These are phyloP conservation scores for Podospora fimiseda DNA, from an alignment of 495 filamentous ascomycete genomes.

Conservation along the genomic window DNA sequence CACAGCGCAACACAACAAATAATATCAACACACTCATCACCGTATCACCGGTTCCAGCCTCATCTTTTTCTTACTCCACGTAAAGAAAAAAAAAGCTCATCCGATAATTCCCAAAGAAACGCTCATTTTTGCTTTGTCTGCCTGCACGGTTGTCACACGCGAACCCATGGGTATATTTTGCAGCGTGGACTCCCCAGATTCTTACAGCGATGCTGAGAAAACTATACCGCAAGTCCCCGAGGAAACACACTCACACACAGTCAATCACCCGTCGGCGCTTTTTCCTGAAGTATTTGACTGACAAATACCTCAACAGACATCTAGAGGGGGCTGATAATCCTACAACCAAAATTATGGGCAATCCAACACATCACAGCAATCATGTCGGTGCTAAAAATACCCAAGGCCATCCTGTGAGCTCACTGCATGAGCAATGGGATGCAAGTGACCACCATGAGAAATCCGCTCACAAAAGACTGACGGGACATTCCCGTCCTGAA, in stretches of 20 bases:
- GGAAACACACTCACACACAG: constrained; percentile 10
- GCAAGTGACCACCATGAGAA: neutral
- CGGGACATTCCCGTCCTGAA: neutral
- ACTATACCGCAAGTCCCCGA: constrained; percentile 5
- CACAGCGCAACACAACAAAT: neutral
- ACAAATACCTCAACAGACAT: constrained; percentile 7
- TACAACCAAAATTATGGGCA: neutral
- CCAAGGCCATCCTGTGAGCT: neutral
- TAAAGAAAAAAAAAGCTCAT: no score
- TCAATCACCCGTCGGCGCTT: constrained; percentile 6
- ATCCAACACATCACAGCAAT: neutral
- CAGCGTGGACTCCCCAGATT: constrained; percentile 5
- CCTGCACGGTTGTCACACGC: neutral
- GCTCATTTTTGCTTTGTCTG: neutral
- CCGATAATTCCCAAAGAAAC: no score
- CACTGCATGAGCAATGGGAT: neutral
- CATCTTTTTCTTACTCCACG: neutral
- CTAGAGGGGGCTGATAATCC: neutral
- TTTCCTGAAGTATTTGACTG: constrained; percentile 2
- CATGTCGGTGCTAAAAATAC: neutral
- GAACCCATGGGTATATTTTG: constrained; percentile 5
- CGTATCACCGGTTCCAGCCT: neutral
- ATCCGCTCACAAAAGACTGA: neutral
- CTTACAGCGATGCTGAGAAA: constrained; percentile 6
- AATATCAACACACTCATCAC: neutral